Evolutionary conservation across 2,329 filamentous ascomycete species (phyloP), one percentile per base, ranked within the genome.

Genomic region (Colletotrichum gigasporum): DNA sequence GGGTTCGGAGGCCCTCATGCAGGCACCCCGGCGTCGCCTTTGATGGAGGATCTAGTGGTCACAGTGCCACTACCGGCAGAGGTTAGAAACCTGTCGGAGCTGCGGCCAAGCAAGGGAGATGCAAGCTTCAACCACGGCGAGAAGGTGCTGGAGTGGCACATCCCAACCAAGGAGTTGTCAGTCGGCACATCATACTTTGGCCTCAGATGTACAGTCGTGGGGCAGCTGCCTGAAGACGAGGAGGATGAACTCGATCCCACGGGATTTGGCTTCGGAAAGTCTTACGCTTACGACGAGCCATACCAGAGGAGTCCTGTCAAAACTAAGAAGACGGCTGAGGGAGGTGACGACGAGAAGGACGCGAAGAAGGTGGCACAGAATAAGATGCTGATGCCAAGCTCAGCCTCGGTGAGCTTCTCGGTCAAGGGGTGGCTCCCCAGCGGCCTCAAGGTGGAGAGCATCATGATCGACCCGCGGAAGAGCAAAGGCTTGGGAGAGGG

Each of bases 401-500:
- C 91, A 37, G 90, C 91, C 4, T 86, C 89, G 2, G 86, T 93
- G 62, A 93, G 91, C 75, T 91, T 91, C 72, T 83, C 87, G 1
- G 86, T 90, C 48, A 90, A 90, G 75, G 89, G 89, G 4, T 91
- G 89, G 87, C 73, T 91, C 70, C 83, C 89, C 14, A 91, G 89
- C 71, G 89, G 89, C 4, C 81, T 91, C 50, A 90, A 85, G 74
- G 84, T 91, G 28, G 89, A 91, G 69, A 89, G 87, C 76, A 86
- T 94, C 72, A 73, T 88, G 73, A 76, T 93, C 70, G 84, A 94
- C 74, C 82, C 87, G n/a, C 90, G 92, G 75, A 94, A 90, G 79
- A 97, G 93, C 76, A 87, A 90, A 61, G 96, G 96, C 0, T 72
- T 99, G 45, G 93, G 93, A 0, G 93, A 97, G 69, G 89, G 91